Evolutionary conservation across 176 grass and related monocot species (phyloP).

Genomic region (Thalia dealbata): DNA sequence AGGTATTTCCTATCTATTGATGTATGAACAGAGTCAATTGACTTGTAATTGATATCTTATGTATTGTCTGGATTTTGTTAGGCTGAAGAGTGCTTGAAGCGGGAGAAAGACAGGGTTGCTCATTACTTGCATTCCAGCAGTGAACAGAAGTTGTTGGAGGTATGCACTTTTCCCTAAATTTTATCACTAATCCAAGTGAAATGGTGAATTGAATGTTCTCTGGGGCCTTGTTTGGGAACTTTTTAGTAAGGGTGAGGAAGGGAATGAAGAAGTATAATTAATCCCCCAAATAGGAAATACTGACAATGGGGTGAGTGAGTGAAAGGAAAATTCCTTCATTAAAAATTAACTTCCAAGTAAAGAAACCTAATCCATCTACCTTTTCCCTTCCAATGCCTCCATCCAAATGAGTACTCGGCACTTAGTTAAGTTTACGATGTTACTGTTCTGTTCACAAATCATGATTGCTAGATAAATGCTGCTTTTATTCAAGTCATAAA

Average conservation of each 20-base stretch:
- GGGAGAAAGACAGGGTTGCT: conserved; percentile 17
- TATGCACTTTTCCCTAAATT: neutral
- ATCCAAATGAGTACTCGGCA: too few species aligned
- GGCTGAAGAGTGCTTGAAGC: conserved; percentile 24
- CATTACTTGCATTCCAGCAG: conserved; percentile 17
- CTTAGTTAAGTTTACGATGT: too few species aligned
- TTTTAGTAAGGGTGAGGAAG: too few species aligned
- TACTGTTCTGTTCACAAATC: too few species aligned
- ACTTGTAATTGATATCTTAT: neutral
- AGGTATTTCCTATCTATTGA: conserved; percentile 26
- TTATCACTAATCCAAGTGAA: neutral
- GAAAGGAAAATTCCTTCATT: too few species aligned
- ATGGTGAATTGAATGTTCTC: neutral
- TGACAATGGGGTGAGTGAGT: too few species aligned
- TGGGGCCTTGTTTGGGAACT: neutral
- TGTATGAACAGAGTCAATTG: neutral
- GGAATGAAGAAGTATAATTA: too few species aligned
- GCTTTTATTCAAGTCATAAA: neutral
- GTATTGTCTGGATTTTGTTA: neutral
- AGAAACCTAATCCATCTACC: too few species aligned
- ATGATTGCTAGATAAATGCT: too few species aligned
- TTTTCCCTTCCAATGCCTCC: too few species aligned
- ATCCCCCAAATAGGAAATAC: too few species aligned
- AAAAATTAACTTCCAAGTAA: too few species aligned
- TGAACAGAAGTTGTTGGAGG: conserved; percentile 16